Evolutionary conservation across 257 asterid genomes (phyloP).

Genomic region (Phtheirospermum japonicum): DNA sequence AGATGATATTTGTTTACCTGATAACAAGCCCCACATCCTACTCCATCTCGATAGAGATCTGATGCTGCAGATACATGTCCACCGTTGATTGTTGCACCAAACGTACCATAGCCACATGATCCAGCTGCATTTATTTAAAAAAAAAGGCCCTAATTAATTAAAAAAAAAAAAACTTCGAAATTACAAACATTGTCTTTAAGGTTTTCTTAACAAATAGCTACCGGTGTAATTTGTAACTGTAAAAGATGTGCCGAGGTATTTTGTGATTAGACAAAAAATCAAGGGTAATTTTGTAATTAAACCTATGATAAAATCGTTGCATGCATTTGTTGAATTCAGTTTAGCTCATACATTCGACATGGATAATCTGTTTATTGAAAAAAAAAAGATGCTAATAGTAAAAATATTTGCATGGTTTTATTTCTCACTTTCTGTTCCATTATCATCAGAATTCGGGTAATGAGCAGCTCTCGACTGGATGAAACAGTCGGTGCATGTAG

Average conservation of each 20-base stretch:
- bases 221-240: too few species aligned
- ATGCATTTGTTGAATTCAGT: neutral
- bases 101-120: constrained; percentile 63
- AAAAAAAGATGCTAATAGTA: neutral
- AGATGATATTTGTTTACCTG: constrained; percentile 45
- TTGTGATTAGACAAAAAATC: too few species aligned
- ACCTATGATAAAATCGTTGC: neutral
- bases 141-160: too few species aligned
- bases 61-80: constrained; percentile 86
- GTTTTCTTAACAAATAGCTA: too few species aligned
- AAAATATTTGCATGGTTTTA: neutral
- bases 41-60: constrained; percentile 61
- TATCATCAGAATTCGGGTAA: constrained; percentile 69
- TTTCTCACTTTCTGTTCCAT: constrained; percentile 69
- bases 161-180: too few species aligned
- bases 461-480: constrained; percentile 61
- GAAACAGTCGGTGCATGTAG: constrained; percentile 58
- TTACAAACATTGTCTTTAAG: too few species aligned
- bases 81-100: constrained; percentile 69
- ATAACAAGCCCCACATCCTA: constrained; percentile 85
- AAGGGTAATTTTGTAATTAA: too few species aligned
- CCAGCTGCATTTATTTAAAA: constrained; percentile 52
- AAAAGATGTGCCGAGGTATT: too few species aligned
- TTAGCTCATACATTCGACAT: too few species aligned
- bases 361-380: too few species aligned